Conservation (phyloP, 2,329 filamentous ascomycete genomes). For the Zopfia rhizophila region DNA sequence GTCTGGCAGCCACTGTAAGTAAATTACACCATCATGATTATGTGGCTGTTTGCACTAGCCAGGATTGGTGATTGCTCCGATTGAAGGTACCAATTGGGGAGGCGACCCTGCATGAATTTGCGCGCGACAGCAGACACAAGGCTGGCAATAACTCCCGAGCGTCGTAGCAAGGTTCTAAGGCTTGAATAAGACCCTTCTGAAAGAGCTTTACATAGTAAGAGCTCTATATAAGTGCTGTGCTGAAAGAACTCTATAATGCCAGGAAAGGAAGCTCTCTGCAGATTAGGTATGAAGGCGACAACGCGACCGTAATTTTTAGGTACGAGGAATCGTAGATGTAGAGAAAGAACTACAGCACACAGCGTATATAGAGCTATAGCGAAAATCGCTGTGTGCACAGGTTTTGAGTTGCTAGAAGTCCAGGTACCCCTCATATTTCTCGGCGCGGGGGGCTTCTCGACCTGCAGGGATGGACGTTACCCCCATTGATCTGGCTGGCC, state of each 20-base stretch:
- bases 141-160: conserved; percentile 2
- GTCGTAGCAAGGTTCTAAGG: conserved; percentile 3
- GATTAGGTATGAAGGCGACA: conserved; percentile 10
- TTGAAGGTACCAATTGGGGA: no score
- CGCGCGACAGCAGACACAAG: conserved; percentile 6
- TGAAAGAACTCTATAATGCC: conserved; percentile 4
- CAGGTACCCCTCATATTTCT: no score
- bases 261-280: conserved; percentile 7
- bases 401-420: no score
- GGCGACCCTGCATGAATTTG: no score
- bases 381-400: conserved; percentile 6
- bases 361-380: conserved; percentile 6
- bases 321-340: conserved; percentile 6
- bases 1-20: conserved; percentile 3
- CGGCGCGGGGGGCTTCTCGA: no score
- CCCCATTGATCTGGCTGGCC: no score
- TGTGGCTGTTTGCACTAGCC: conserved; percentile 6
- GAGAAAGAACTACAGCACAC: conserved; percentile 7
- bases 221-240: conserved; percentile 1
- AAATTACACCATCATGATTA: conserved; percentile 10
- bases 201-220: neutral
- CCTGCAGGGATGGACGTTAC: no score
- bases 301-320: conserved; percentile 13
- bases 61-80: neutral
- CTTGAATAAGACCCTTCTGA: conserved; percentile 4